phyloP scores from a whole-genome alignment of 176 grass and related monocot species.

The Rhynchospora breviuscula region DNA sequence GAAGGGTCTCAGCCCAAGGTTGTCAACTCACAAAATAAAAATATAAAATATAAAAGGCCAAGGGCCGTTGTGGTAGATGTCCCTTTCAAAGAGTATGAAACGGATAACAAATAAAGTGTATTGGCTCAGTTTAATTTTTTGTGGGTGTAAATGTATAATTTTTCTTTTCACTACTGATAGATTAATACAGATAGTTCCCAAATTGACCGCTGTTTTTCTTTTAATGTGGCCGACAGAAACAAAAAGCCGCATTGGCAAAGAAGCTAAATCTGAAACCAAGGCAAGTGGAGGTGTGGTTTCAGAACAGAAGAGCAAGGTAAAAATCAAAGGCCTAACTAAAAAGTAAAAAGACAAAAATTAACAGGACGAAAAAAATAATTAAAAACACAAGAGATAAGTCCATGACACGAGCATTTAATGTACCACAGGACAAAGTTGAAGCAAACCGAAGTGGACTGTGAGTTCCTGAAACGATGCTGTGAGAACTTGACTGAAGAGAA shows the following conservation, averaged over 20 bases:
- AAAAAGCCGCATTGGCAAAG: constrained; percentile 80
- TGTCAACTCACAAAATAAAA: too few relatives aligned
- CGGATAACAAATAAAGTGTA: neutral
- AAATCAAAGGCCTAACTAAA: neutral
- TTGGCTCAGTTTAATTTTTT: neutral
- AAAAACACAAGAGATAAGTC: neutral
- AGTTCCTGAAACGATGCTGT: constrained; percentile 74
- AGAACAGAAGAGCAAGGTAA: constrained; percentile 82
- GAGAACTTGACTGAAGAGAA: constrained; percentile 74
- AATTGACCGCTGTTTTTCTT: neutral
- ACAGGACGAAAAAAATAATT: neutral
- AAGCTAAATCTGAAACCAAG: constrained; percentile 66
- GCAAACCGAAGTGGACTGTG: constrained; percentile 92
- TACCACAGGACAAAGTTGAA: constrained; percentile 70
- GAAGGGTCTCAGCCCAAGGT: too few relatives aligned
- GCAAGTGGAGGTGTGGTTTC: constrained; percentile 96
- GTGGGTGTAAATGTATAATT: neutral
- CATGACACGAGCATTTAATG: neutral
- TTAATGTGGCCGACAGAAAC: constrained; percentile 39
- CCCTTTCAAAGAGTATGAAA: neutral
- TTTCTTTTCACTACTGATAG: neutral
- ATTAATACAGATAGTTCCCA: neutral
- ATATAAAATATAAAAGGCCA: too few relatives aligned
- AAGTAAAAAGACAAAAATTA: neutral
- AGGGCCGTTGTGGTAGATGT: neutral